phyloP scores from a whole-genome alignment of 768 basidiomycete genomes.

The Pilatotrama ljubarskyi region DNA sequence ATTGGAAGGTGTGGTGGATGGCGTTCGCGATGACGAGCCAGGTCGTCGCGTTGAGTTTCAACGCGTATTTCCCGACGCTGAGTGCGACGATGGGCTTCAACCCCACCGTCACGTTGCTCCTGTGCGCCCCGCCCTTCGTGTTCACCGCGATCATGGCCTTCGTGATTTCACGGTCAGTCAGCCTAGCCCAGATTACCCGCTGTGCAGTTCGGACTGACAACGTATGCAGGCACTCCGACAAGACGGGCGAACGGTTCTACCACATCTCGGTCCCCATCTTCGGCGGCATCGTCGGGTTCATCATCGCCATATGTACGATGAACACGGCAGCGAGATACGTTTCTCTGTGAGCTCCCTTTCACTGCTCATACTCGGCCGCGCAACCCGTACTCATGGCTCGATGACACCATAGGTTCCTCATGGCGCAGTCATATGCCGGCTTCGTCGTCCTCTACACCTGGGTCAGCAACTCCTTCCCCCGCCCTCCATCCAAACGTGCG shows the following conservation, averaged over 20 bases:
- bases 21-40: conserved; percentile 60
- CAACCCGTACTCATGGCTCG: not conserved
- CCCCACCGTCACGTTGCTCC: conserved; percentile 63
- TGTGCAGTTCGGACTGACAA: too few species aligned
- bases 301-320: conserved; percentile 64
- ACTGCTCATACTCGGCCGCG: conserved; percentile 3
- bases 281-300: conserved; percentile 67
- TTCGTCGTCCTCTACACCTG: conserved; percentile 64
- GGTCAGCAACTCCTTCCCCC: conserved; percentile 62
- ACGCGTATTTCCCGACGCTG: conserved; percentile 79
- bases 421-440: conserved; percentile 73
- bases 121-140: conserved; percentile 79
- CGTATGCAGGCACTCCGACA: conserved; percentile 76
- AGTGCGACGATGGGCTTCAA: conserved; percentile 69
- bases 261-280: conserved; percentile 57
- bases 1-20: conserved; percentile 88
- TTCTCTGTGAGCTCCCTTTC: conserved; percentile 47
- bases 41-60: conserved; percentile 69
- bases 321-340: conserved; percentile 63
- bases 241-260: conserved; percentile 65
- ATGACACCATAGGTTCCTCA: conserved; percentile 58
- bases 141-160: conserved; percentile 62
- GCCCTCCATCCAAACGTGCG: conserved; percentile 85
- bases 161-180: conserved; percentile 29
- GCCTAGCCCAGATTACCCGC: too few species aligned